Evolutionary conservation across 306 rosid species (phyloP), one percentile per base, ranked within the genome.

Genomic region (Inga leiocalycina): DNA sequence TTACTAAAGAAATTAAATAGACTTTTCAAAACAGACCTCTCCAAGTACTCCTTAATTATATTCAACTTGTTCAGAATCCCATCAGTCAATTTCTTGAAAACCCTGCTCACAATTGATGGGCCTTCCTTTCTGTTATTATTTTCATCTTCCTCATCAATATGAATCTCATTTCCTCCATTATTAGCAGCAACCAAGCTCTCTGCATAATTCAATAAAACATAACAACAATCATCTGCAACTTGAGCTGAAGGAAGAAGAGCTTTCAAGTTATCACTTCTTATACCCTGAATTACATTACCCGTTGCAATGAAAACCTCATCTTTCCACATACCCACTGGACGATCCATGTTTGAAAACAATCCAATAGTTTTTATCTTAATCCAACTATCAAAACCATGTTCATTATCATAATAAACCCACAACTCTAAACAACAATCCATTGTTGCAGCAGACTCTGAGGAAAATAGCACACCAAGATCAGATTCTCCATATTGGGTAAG

Each of bases 251-350:
- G 84, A 81, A 87, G 76, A 69, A 32, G 56, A 81, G 69, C 80
- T 1, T 70, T 39, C 11, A 37, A n/a, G 49, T 83, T 76, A 66
- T 83, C 81, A 66, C 85, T 32, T n/a, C 15, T 41, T n/a, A 22
- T 24, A 30, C 81, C 22, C 10, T 78, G 81, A 37, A 87, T 77
- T 39, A 27, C 43, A 32, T 17, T 22, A 22, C 69, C 52, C 8
- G 83, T 67, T 35, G 87, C 82, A 74, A 87, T 67, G 35, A 81
- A 62, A 81, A 84, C 5, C 37, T 87, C 79, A 84, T 87, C 62
- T 57, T 80, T 87, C 85, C 87, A 73, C 5, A 73, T 22, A 45
- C 85, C 85, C 45, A 87, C 27, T 0, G 85, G 30, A 27, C 30
- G 75, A 54, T 84, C 79, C 7, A 77, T 46, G 15, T 39, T 46